Evolutionary conservation across 768 basidiomycete species (phyloP).

Genomic region (Russula virescens): DNA sequence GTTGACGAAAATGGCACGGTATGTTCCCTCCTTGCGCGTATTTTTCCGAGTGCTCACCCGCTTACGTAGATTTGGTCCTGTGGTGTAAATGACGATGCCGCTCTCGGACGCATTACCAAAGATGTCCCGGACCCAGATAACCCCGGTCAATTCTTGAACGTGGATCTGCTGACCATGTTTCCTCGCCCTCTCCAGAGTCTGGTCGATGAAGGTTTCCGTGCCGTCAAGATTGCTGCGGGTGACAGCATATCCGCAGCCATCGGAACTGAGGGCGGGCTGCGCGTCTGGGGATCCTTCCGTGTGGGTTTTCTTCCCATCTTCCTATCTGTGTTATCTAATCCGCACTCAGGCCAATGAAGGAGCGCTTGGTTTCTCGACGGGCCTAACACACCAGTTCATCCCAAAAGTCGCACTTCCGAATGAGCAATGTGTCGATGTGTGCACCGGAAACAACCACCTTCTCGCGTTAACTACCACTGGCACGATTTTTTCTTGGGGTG

Average conservation of each 20-base stretch:
- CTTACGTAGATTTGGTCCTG: constrained; percentile 69
- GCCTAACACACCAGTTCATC: constrained; percentile 57
- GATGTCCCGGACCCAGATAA: constrained; percentile 54
- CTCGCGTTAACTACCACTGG: constrained; percentile 86
- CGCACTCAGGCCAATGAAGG: constrained; percentile 62
- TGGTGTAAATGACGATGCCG: constrained; percentile 84
- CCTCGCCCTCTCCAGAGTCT: constrained; percentile 67
- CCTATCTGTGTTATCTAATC: constrained; percentile 6
- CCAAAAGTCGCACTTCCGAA: constrained; percentile 55
- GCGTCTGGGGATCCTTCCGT: constrained; percentile 87
- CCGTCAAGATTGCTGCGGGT: constrained; percentile 76
- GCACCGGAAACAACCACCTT: constrained; percentile 83
- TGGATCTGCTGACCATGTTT: constrained; percentile 45
- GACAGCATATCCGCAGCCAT: constrained; percentile 87
- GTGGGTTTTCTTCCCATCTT: constrained; percentile 41
- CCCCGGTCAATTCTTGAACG: constrained; percentile 50
- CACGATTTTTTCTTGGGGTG: constrained; percentile 83
- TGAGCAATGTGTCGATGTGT: constrained; percentile 70
- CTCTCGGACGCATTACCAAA: constrained; percentile 73
- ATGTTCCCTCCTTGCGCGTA: constrained; percentile 33
- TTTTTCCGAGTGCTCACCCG: background rate
- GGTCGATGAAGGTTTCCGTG: constrained; percentile 74
- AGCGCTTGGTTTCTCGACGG: constrained; percentile 75
- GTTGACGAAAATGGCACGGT: constrained; percentile 89
- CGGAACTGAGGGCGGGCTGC: constrained; percentile 69